Evolutionary conservation across 2,329 filamentous ascomycete species (phyloP).

Genomic region (Colletotrichum lini): DNA sequence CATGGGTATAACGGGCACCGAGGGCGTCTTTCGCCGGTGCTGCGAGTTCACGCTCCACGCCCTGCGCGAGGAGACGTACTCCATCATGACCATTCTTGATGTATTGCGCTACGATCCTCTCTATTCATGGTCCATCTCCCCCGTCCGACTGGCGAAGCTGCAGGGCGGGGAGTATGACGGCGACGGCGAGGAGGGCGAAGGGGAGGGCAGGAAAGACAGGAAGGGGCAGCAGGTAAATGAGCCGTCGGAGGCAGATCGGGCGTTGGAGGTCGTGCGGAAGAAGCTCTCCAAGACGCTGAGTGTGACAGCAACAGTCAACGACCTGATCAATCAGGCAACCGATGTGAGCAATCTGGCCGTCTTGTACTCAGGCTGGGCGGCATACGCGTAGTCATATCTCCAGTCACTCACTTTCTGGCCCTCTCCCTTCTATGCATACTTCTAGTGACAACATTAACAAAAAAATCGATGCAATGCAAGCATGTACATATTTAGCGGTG

Average conservation of each 20-base stretch:
- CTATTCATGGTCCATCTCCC: conserved; percentile 94
- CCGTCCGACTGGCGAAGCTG: conserved; percentile 74
- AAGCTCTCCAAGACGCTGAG: conserved; percentile 96
- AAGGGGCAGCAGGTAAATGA: conserved; percentile 62
- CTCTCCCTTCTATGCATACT: background rate
- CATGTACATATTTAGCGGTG: background rate
- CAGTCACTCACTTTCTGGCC: background rate
- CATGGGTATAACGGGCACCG: conserved; percentile 95
- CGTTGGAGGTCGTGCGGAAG: conserved; percentile 93
- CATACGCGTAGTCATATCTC: conserved; percentile 52
- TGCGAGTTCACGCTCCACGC: conserved; percentile 98
- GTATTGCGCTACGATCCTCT: conserved; percentile 98
- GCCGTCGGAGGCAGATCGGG: conserved; percentile 86
- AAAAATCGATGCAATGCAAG: background rate
- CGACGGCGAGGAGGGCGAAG: conserved; percentile 52
- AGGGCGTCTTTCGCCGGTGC: conserved; percentile 97
- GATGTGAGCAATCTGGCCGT: conserved; percentile 94
- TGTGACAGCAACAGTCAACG: conserved; percentile 95
- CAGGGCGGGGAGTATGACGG: conserved; percentile 71
- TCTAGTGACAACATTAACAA: background rate
- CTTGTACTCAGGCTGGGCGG: conserved; percentile 77
- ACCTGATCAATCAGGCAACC: conserved; percentile 94
- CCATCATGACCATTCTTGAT: conserved; percentile 98
- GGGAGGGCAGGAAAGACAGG: conserved; percentile 58
- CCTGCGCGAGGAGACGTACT: conserved; percentile 93